Evolutionary conservation across 2,329 filamentous ascomycete genomes (phyloP).

Genomic region (Gremmenia infestans): DNA sequence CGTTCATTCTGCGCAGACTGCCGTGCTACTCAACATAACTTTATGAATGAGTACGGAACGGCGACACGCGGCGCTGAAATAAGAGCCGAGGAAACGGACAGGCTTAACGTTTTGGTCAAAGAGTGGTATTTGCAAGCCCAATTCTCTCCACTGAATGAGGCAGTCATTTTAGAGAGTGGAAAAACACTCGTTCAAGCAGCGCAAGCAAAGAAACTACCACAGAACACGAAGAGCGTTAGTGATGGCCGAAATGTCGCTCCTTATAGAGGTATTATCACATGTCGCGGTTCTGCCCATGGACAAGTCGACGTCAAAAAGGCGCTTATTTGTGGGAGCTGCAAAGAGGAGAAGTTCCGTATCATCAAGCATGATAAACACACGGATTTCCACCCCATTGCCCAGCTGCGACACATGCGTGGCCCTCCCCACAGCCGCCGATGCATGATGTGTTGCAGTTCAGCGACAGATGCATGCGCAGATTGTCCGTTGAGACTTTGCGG

Average conservation of each 20-base stretch:
- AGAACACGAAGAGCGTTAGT: conserved; percentile 1
- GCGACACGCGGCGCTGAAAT: neutral
- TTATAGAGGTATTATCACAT: conserved; percentile 5
- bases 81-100: neutral
- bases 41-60: neutral
- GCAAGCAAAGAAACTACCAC: neutral
- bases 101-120: neutral
- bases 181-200: neutral
- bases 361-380: neutral
- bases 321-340: conserved; percentile 9
- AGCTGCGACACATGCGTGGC: neutral
- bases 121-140: no score
- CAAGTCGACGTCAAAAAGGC: conserved; percentile 19
- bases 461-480: neutral
- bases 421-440: neutral
- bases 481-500: conserved; percentile 16
- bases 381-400: no score
- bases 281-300: conserved; percentile 10
- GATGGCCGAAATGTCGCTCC: conserved; percentile 4
- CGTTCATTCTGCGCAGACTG: conserved; percentile 15
- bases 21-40: neutral
- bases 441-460: conserved; percentile 5
- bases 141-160: no score
- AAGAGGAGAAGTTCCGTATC: neutral
- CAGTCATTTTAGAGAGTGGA: no score